A percentile compares a stretch with the other conserved stretches of the same genome.
These are phyloP conservation scores for Dacryopinax primogenitus DNA, from an alignment of 768 basidiomycete genomes.

Conservation along the genomic window DNA sequence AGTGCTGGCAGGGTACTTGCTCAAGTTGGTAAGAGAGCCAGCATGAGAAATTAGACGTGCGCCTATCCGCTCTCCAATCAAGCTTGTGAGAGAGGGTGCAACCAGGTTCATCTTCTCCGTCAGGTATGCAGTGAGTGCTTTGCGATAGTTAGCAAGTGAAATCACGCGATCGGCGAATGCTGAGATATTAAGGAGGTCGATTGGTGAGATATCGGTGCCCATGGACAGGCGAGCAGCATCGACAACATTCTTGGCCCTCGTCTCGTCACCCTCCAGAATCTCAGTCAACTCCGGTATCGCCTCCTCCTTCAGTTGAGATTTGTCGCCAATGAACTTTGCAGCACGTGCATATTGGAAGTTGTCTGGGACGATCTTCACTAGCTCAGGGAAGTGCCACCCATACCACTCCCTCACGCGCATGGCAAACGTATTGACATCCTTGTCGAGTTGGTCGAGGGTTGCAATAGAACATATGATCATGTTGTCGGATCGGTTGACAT, in stretches of 20 bases:
- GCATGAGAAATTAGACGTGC: conserved; percentile 91
- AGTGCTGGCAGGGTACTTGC: conserved; percentile 96
- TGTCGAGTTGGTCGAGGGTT: conserved; percentile 95
- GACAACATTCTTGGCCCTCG: conserved; percentile 80
- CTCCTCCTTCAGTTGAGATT: conserved; percentile 64
- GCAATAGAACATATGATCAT: conserved; percentile 99
- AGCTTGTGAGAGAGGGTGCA: conserved; percentile 80
- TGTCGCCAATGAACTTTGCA: conserved; percentile 79
- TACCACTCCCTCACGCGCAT: conserved; percentile 99
- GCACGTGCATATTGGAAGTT: conserved; percentile 86
- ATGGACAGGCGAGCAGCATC: conserved; percentile 90
- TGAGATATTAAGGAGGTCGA: conserved; percentile 92
- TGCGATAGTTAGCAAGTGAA: conserved; percentile 86
- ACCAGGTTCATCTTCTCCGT: conserved; percentile 97
- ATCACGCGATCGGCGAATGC: conserved; percentile 83
- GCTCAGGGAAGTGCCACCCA: conserved; percentile 97
- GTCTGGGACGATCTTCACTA: conserved; percentile 83
- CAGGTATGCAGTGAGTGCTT: conserved; percentile 73
- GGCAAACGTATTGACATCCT: conserved; percentile 96
- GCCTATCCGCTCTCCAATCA: conserved; percentile 84
- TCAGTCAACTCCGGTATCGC: conserved; percentile 65
- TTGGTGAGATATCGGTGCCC: conserved; percentile 80
- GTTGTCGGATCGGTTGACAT: conserved; percentile 90
- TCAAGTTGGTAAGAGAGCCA: conserved; percentile 88
- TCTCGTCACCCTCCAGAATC: conserved; percentile 71